Percentiles rank a stretch among this genome's conserved stretches.
Conservation (phyloP, 331 rosid genomes). For the Phaseolus coccineus region DNA sequence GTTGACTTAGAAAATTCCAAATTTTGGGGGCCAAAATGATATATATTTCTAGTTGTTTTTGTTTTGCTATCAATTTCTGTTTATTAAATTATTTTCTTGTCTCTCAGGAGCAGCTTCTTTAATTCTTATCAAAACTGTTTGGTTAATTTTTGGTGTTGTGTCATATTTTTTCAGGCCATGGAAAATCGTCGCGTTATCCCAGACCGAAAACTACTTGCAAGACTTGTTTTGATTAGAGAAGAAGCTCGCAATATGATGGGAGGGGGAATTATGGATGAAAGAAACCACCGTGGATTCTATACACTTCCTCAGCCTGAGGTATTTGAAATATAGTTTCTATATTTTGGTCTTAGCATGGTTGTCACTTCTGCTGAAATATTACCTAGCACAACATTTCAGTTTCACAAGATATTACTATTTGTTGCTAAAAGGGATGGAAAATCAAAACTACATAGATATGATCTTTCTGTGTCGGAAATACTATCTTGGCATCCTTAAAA, state of each 20-base stretch:
- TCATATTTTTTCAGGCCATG: conserved; percentile 72
- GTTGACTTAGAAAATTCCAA: background rate
- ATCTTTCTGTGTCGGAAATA: conserved; percentile 22
- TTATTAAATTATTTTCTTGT: background rate
- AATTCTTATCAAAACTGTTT: conserved; percentile 20
- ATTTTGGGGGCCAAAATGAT: background rate
- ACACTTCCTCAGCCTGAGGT: conserved; percentile 97
- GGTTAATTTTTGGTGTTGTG: conserved; percentile 29
- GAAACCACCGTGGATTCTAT: conserved; percentile 87
- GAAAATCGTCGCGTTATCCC: conserved; percentile 92
- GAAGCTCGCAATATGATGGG: conserved; percentile 99
- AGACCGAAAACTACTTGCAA: conserved; percentile 89
- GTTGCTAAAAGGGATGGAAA: conserved; percentile 37
- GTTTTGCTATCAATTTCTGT: background rate
- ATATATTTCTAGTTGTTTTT: background rate
- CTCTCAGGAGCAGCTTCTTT: conserved; percentile 12
- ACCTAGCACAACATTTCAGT: background rate
- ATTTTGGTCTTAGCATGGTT: conserved; percentile 29
- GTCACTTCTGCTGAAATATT: conserved; percentile 16
- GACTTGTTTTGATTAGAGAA: conserved; percentile 97
- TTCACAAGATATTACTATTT: conserved; percentile 19
- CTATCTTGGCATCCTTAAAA: conserved; percentile 34
- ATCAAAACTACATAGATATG: background rate
- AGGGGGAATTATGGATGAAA: conserved; percentile 89
- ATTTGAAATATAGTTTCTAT: conserved; percentile 32